phyloP scores from a whole-genome alignment of 345 rosid species.

The Aethionema arabicum region DNA sequence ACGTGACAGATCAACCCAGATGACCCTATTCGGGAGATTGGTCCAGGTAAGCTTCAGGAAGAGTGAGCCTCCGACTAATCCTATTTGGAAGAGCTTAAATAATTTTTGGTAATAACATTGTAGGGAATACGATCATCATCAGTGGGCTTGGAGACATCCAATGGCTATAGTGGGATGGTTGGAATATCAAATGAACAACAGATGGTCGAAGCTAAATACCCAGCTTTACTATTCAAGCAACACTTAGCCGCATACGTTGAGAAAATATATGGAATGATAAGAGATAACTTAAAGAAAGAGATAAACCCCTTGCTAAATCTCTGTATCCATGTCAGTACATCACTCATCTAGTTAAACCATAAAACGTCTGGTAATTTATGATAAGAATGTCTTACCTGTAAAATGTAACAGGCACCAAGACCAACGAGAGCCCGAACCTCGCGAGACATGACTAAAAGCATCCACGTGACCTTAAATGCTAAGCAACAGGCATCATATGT shows the following conservation, averaged over 20 bases:
- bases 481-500: conserved; percentile 59
- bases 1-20: conserved; percentile 43
- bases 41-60: conserved; percentile 44
- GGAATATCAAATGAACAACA: conserved; percentile 45
- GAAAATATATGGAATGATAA: conserved; percentile 65
- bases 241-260: conserved; percentile 70
- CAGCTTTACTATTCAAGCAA: conserved; percentile 70
- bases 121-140: conserved; percentile 53
- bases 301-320: conserved; percentile 53
- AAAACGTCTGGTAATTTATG: neutral
- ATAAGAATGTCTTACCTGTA: conserved; percentile 18
- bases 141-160: conserved; percentile 46
- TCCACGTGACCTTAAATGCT: conserved; percentile 42
- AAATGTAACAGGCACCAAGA: conserved; percentile 52
- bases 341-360: conserved; percentile 16
- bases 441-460: conserved; percentile 46
- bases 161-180: conserved; percentile 60
- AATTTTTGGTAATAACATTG: conserved; percentile 22
- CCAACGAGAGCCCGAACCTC: conserved; percentile 44
- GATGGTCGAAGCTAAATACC: conserved; percentile 70
- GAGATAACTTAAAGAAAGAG: conserved; percentile 66
- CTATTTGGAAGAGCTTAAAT: conserved; percentile 6
- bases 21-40: conserved; percentile 48
- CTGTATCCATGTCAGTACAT: conserved; percentile 58
- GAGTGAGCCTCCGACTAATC: conserved; percentile 16